Base-by-base conservation (phyloP, 2,329 filamentous ascomycete genomes). In the Aspergillus sp. region DNA sequence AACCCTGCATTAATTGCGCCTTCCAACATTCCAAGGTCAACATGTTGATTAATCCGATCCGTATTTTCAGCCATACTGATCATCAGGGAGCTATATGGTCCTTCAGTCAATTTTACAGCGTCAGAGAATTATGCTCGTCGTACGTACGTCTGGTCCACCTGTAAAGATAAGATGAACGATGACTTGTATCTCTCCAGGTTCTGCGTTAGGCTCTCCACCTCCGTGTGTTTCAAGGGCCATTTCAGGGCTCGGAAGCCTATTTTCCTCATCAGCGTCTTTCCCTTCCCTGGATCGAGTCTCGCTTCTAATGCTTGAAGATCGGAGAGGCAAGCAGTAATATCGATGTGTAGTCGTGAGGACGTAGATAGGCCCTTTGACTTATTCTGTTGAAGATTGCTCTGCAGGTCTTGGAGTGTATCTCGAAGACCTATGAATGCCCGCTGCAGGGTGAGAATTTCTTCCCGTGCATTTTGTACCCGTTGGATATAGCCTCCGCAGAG, bases 221-320 rank as follows among this genome's bases (percentile, higher is more conserved):
- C 62, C 22, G 43, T 42, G 35, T 57, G 58, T 30, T 62, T 59
- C 32, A 70, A 54, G 4, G 66, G 65, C 65, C 66, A 70, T 30
- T 64, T 67, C 19, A 68, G 53, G 19, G 64, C 60, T 49, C 66
- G 60, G 16, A 65, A 22, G 43, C 60, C 63, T 24, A 62, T 20
- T 53, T 54, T 62, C 1, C 53, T 63, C 60, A 63, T 64, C 1
- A 45, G 24, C 2, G 8, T 13, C 26, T 17, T 45, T 30, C 43
- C 43, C 20, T 44, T 20, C 30, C 35, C 41, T 49, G 36, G 40
- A 40, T 48, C 35, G 41, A 44, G 49, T 54, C 7, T 38, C 24
- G 17, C 46, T 51, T 57, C 45, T 40, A 59, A 51, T 32, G 20
- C 38, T 47, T 24, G 33, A 30, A 60, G 56, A n/a, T 52, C 47